Evolutionary conservation across 1,139 yeast species (phyloP).

Genomic region (Blastobotrys malaysiensis): DNA sequence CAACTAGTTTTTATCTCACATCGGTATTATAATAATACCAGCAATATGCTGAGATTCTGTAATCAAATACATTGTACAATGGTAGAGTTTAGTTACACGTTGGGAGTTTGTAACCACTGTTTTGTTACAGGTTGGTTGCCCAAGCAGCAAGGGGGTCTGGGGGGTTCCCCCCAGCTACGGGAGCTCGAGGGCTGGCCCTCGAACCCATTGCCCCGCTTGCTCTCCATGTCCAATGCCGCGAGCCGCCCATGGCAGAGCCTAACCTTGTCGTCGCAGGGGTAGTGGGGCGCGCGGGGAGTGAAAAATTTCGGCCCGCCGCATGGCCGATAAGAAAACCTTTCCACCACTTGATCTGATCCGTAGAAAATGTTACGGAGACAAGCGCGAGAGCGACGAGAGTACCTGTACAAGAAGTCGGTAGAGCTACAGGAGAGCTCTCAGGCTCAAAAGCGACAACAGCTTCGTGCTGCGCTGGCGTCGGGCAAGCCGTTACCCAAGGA

Average conservation of each 20-base stretch:
- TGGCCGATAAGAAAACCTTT: not conserved
- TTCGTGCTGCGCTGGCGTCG: slow-evolving; percentile 81
- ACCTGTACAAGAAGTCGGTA: slow-evolving; percentile 78
- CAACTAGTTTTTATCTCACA: no score
- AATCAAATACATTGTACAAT: no score
- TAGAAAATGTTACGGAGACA: slow-evolving; percentile 52
- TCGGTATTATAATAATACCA: no score
- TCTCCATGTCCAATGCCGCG: not conserved
- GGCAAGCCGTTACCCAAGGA: slow-evolving; percentile 91
- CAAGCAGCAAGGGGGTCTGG: not conserved
- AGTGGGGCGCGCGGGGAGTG: not conserved
- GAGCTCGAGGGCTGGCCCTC: not conserved
- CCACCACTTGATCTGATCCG: not conserved
- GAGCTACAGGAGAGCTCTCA: slow-evolving; percentile 85
- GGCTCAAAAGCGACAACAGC: slow-evolving; percentile 78
- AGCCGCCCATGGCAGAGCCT: no score
- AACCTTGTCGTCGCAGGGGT: no score
- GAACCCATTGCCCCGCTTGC: slow-evolving; percentile 2
- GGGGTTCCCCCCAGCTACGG: not conserved
- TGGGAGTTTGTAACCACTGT: no score
- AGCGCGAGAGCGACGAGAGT: slow-evolving; percentile 94
- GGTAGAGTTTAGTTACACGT: no score
- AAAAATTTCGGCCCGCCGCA: no score
- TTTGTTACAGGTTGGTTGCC: no score
- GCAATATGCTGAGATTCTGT: no score